Evolutionary conservation across 2,329 filamentous ascomycete genomes (phyloP), one percentile per base, ranked within the genome.

Genomic region (Xylaria digitata): DNA sequence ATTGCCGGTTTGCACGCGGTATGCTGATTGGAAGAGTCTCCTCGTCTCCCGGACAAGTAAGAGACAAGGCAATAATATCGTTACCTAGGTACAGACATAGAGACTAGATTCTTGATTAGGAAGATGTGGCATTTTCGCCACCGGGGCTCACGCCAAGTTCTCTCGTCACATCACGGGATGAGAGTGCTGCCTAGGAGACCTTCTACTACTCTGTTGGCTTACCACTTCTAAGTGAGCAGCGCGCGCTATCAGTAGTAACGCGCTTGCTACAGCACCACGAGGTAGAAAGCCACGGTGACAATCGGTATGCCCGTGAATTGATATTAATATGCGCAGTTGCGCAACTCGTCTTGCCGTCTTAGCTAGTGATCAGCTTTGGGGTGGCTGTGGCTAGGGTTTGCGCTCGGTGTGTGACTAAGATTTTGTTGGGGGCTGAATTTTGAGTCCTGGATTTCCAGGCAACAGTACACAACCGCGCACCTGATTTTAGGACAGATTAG

Each of bases 341-440:
- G 43, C 43, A 9, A 26, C 43, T 46, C 23, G 11, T 30, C 46
- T 49, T 11, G 11, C 46, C 21, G 7, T 2, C 8, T 19, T 42
- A 21, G 13, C 40, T n/a, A 26, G 34, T 42, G 52, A 54, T 54
- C 19, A 26, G 40, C 34, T n/a, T n/a, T n/a, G 59, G 45, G 49
- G 59, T 61, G 59, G 59, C 59, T 61, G 57, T 61, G 49, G 40
- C n/a, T 54, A 8, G 30, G 30, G 40, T 54, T 46, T 42, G 26
- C 26, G 26, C 26, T 54, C 49, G 50, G 37, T 23, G 58, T 45
- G n/a, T 46, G 40, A 54, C 26, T 46, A 54, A 46, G 48, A 9
- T 2, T 32, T 3, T 23, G 9, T 50, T 61, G 58, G 58, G 58
- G 58, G 58, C 48, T 11, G 37, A 15, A 59, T 45, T 30, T 2